Conservation (phyloP, 306 rosid genomes). For the Styphnolobium japonicum region DNA sequence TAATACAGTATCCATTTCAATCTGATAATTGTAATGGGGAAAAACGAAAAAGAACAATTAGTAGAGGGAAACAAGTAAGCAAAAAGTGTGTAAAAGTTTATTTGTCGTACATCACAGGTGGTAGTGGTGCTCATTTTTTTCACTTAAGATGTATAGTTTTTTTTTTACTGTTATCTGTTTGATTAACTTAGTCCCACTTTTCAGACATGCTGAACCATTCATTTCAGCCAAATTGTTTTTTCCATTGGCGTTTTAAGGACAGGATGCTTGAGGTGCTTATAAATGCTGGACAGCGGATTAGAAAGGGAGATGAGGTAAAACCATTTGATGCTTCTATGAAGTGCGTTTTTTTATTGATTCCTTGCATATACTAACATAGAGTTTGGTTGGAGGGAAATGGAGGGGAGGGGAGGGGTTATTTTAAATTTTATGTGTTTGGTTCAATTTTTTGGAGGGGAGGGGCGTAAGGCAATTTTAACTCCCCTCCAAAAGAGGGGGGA, state of each 20-base stretch:
- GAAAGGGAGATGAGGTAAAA: conserved; percentile 91
- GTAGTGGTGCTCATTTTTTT: neutral
- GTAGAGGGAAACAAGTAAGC: neutral
- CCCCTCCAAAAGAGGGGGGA: too few relatives aligned
- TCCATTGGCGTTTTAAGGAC: conserved; percentile 97
- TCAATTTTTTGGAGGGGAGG: too few relatives aligned
- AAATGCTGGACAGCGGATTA: conserved; percentile 85
- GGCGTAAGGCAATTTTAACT: too few relatives aligned
- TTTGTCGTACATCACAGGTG: neutral
- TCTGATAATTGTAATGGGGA: neutral
- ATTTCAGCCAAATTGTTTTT: conserved; percentile 85
- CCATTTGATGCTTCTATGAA: conserved; percentile 4
- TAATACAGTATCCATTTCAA: neutral
- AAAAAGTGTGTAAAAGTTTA: neutral
- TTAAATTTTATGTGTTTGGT: too few relatives aligned
- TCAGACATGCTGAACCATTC: conserved; percentile 99
- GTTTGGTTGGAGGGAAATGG: too few relatives aligned
- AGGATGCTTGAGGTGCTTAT: conserved; percentile 97
- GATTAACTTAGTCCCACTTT: conserved; percentile 24
- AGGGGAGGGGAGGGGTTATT: too few relatives aligned
- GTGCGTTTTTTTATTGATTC: conserved; percentile 20
- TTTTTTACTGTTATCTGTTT: conserved; percentile 11
- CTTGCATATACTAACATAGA: neutral
- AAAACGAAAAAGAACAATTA: neutral
- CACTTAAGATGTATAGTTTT: neutral